Base-by-base conservation (phyloP, 192 early-diverging fungal genomes). In the Coemansia sp. region DNA sequence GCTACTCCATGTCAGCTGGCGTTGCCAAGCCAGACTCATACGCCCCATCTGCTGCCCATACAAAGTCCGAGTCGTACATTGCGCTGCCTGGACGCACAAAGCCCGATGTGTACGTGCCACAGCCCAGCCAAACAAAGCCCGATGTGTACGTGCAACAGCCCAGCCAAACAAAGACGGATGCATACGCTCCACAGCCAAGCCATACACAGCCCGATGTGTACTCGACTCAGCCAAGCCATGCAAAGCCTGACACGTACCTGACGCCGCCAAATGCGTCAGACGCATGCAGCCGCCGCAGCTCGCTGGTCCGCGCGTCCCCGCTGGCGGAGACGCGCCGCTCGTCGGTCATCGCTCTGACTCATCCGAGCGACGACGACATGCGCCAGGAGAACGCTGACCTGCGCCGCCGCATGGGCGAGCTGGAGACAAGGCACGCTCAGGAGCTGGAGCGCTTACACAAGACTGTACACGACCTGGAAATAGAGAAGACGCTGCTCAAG, bases 261-360 rank as follows among this genome's bases (percentile, higher is more conserved):
- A 4, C 55, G 55, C 27, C 51, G 51, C 19, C 57, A 45, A 14
- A 55, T 23, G 10, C 31, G 8, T 31, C 21, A 27, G 17, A 6
- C 4, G 16, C 22, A 14, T 27, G 27, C 16, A 65, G 72, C 49
- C 43, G 72, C 3, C 65, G 72, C 6, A 57, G 50, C 22, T 75
- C 67, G 27, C 51, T 56, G n/a, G 37, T 51, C 29, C 49, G 25
- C 25, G 53, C 59, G n/a, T 56, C 54, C 29, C 50, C 49, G 7
- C 27, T 31, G 49, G 55, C 59, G n/a, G 43, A 62, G 7, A 68
- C 77, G 38, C 64, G 77, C 27, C 62, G 79, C 50, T 72, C 72
- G 48, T 82, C 79, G 50, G 73, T 82, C 4, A 76, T 82, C 29
- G 79, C 79, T 52, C 65, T 82, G 49, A 82, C 79, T 6, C 75